Evolutionary conservation across 2,329 filamentous ascomycete genomes (phyloP).

Genomic region (Ceratocystis huliohia): DNA sequence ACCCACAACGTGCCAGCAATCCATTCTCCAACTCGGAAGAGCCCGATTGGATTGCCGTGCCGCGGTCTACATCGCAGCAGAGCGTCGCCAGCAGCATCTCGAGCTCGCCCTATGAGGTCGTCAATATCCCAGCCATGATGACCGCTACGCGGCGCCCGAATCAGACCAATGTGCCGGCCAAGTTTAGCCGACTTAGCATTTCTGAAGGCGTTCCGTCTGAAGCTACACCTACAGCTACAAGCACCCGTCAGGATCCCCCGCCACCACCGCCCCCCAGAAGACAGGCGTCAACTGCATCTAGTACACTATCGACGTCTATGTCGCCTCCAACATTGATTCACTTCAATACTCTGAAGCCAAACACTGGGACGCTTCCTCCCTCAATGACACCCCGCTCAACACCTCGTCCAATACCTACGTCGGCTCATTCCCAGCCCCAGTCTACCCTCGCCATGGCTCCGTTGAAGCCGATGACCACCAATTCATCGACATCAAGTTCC

Average conservation of each 20-base stretch:
- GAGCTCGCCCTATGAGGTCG: slow-evolving; percentile 47
- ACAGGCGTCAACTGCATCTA: slow-evolving; percentile 24
- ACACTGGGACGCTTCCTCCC: slow-evolving; percentile 18
- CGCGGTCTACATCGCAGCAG: slow-evolving; percentile 40
- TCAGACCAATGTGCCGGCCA: slow-evolving; percentile 30
- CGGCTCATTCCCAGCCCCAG: neutral
- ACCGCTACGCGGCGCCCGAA: neutral
- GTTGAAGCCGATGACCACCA: slow-evolving; percentile 28
- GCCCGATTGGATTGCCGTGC: slow-evolving; percentile 68
- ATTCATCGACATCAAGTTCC: slow-evolving; percentile 28
- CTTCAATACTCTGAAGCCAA: neutral
- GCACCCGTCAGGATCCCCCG: slow-evolving; percentile 24
- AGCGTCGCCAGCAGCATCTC: slow-evolving; percentile 45
- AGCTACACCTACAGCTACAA: slow-evolving; percentile 24
- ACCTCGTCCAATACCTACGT: slow-evolving; percentile 23
- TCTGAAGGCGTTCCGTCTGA: slow-evolving; percentile 28
- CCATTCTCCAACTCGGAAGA: slow-evolving; percentile 62
- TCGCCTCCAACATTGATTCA: slow-evolving; percentile 17
- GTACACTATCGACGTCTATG: slow-evolving; percentile 20
- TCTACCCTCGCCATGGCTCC: slow-evolving; percentile 14
- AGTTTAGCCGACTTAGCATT: slow-evolving; percentile 34
- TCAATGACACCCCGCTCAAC: slow-evolving; percentile 5
- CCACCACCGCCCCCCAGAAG: slow-evolving; percentile 37
- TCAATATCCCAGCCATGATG: slow-evolving; percentile 34
- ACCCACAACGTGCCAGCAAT: slow-evolving; percentile 63